A percentile compares a stretch with the other conserved stretches of the same genome.
Evolutionary conservation across 2,329 filamentous ascomycete species (phyloP).

Genomic region (Trichoderma sp.): DNA sequence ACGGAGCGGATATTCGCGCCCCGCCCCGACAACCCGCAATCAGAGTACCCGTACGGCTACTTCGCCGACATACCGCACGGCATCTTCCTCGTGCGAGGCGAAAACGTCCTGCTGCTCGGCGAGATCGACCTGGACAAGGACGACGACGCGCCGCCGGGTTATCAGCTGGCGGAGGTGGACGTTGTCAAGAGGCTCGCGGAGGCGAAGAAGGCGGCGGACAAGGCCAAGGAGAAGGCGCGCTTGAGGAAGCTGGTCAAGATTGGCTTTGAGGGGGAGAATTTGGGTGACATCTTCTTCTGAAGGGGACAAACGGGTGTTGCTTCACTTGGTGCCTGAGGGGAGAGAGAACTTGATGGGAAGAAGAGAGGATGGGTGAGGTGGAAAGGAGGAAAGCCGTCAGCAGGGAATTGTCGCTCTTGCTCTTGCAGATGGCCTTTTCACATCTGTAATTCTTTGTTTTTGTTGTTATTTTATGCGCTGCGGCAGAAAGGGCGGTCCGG

Average conservation of each 20-base stretch:
- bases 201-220: conserved; percentile 68
- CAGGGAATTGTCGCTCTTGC: not conserved
- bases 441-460: not conserved
- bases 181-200: conserved; percentile 74
- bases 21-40: conserved; percentile 47
- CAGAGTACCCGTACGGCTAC: conserved; percentile 49
- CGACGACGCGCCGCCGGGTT: conserved; percentile 79
- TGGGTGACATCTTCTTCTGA: conserved; percentile 72
- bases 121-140: conserved; percentile 98
- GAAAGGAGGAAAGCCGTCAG: not conserved
- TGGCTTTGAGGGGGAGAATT: conserved; percentile 86
- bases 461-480: conserved; percentile 18
- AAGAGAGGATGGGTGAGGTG: not conserved
- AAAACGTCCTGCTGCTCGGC: conserved; percentile 94
- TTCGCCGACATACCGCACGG: conserved; percentile 86
- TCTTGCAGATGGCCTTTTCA: conserved; percentile 22
- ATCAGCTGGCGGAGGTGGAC: conserved; percentile 65
- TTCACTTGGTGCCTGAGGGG: not conserved
- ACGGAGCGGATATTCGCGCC: conserved; percentile 81
- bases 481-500: conserved; percentile 34
- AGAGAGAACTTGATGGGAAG: not conserved
- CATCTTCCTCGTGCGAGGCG: conserved; percentile 88
- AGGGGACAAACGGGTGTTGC: not conserved
- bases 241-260: conserved; percentile 71
- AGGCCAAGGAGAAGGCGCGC: conserved; percentile 71